These are phyloP conservation scores for Infundibulicybe gibba DNA, from an alignment of 768 basidiomycete genomes.

Conservation along the genomic window DNA sequence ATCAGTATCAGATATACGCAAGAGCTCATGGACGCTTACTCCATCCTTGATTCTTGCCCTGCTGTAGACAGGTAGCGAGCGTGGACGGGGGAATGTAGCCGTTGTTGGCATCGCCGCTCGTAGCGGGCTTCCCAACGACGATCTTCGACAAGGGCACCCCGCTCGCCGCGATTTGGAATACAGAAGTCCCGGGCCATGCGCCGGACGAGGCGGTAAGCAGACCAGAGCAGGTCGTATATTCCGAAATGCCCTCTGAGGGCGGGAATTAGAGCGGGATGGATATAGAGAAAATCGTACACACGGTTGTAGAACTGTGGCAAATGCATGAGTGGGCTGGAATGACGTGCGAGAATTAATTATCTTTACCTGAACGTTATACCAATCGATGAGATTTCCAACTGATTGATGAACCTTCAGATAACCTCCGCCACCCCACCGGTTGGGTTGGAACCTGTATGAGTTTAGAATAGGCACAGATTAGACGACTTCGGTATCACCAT, in stretches of 20 bases:
- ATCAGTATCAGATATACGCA: not conserved
- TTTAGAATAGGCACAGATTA: constrained; percentile 1
- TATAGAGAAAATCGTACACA: constrained; percentile 14
- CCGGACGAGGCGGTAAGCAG: constrained; percentile 57
- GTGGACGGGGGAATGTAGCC: constrained; percentile 47
- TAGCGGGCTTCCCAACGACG: constrained; percentile 63
- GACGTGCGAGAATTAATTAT: constrained; percentile 10
- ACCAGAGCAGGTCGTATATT: constrained; percentile 61
- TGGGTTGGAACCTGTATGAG: constrained; percentile 36
- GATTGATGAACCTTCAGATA: constrained; percentile 52
- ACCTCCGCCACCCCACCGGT: constrained; percentile 42
- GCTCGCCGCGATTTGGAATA: constrained; percentile 47
- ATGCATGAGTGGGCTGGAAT: constrained; percentile 4
- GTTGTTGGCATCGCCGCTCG: constrained; percentile 35
- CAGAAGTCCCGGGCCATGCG: constrained; percentile 58
- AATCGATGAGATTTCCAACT: constrained; percentile 61
- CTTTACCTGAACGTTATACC: constrained; percentile 52
- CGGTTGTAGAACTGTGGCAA: constrained; percentile 39
- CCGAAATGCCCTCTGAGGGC: constrained; percentile 53
- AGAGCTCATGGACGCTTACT: constrained; percentile 28
- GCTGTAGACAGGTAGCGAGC: constrained; percentile 47
- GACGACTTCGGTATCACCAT: constrained; percentile 20
- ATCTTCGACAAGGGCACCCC: constrained; percentile 53
- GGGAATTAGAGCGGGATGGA: constrained; percentile 1
- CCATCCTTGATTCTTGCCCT: constrained; percentile 54